These are phyloP conservation scores for Rhazya stricta DNA, from an alignment of 257 asterid genomes.

Conservation along the genomic window DNA sequence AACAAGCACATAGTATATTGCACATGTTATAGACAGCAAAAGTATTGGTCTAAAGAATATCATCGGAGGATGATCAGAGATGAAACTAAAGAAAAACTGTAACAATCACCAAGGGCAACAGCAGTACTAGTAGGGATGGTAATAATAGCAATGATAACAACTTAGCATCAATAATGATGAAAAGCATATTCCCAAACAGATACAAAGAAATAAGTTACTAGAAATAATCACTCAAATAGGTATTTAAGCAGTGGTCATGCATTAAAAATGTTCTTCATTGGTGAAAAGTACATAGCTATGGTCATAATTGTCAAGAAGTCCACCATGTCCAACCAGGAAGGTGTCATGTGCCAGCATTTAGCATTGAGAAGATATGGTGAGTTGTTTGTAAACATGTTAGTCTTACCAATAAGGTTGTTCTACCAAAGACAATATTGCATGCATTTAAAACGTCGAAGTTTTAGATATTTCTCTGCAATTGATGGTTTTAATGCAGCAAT, in stretches of 20 bases:
- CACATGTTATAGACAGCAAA: neutral
- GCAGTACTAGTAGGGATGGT: neutral
- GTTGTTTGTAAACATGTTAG: neutral
- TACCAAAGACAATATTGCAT: neutral
- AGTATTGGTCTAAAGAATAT: neutral
- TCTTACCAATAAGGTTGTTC: neutral
- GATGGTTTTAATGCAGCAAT: neutral
- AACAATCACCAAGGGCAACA: neutral
- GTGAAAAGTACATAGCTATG: neutral
- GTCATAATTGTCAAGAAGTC: neutral
- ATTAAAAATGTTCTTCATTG: neutral
- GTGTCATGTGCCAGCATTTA: neutral
- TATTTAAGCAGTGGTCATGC: neutral
- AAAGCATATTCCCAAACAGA: too few species aligned
- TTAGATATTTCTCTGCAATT: neutral
- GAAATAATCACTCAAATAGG: neutral
- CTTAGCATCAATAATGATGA: neutral
- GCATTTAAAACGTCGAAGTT: neutral
- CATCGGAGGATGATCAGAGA: neutral
- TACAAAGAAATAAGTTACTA: neutral
- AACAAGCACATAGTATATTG: neutral
- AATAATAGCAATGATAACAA: neutral
- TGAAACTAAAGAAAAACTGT: neutral
- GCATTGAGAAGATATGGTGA: neutral
- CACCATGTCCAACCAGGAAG: neutral